These are phyloP conservation scores for Cornus controversa DNA, from an alignment of 148 eudicot species.

Conservation along the genomic window DNA sequence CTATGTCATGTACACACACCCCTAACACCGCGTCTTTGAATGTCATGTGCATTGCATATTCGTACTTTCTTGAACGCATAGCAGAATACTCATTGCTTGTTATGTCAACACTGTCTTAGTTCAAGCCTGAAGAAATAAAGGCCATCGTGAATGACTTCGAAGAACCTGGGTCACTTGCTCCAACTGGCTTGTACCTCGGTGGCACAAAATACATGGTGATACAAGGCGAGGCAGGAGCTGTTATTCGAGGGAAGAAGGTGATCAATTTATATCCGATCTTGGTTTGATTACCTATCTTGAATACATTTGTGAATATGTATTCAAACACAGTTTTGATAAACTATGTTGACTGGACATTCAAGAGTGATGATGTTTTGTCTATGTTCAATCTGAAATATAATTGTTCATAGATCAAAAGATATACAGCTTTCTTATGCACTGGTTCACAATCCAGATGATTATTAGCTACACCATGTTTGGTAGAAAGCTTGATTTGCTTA, in stretches of 20 bases:
- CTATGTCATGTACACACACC: neutral
- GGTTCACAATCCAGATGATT: too few relatives aligned
- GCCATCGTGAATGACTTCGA: conserved; percentile 52
- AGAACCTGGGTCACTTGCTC: conserved; percentile 63
- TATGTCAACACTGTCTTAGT: conserved; percentile 25
- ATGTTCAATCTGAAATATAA: neutral
- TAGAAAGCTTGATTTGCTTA: neutral
- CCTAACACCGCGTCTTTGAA: neutral
- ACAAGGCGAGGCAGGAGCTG: conserved; percentile 73
- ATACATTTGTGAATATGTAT: neutral
- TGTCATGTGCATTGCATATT: neutral
- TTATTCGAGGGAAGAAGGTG: conserved; percentile 83
- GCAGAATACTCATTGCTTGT: neutral
- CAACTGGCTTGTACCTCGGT: conserved; percentile 65
- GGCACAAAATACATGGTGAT: conserved; percentile 76
- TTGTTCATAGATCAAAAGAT: neutral
- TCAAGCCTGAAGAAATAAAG: conserved; percentile 51
- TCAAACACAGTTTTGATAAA: neutral
- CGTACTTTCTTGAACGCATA: neutral
- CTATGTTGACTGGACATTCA: neutral
- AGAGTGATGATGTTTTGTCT: neutral
- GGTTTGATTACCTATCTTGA: neutral
- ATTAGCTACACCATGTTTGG: neutral
- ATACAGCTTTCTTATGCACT: neutral
- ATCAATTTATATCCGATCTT: neutral